Evolutionary conservation across 2,329 filamentous ascomycete genomes (phyloP), one percentile per base, ranked within the genome.

Genomic region (Juglanconis oblonga): DNA sequence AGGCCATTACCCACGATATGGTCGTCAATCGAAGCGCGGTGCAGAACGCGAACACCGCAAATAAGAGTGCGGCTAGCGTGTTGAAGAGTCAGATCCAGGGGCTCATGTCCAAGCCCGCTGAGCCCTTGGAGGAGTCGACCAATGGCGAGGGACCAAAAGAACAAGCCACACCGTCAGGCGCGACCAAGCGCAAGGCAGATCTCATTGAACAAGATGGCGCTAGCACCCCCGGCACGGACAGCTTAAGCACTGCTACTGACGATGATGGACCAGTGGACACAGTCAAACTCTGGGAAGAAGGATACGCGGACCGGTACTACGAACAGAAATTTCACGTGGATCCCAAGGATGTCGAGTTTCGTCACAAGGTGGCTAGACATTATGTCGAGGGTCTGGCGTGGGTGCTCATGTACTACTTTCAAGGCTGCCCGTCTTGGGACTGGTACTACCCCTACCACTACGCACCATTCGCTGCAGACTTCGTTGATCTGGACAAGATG

Each of bases 401-500:
- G 95, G 95, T 99, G 44, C 79, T 99, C 54, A 81, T 93, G 40
- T 99, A 99, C 76, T 99, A 99, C 73, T 97, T 97, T 74, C 95
- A 99, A 74, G 95, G 95, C 32, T 99, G 95, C 69, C 92, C 95
- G 29, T 97, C 92, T 0, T 99, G 96, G 95, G 96, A 94, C 55
- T 99, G 95, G 95, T 99, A 95, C 73, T 99, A 97, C 71, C 95
- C 95, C 0, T 96, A 98, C 70, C 95, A 99, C 72, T 99, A 99
- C 72, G 96, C 95, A 1, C 95, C 96, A 3, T 99, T 99, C 72
- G 95, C 95, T 2, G 90, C 92, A 55, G 95, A 99, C 73, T 99
- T 99, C 73, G 88, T 90, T 61, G 88, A 93, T 58, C 81, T 99
- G 50, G 85, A 82, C 55, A 87, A 92, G 66, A 87, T 97, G 80